Conservation (phyloP, 2,329 filamentous ascomycete species). For the Colletotrichum gloeosporioides region DNA sequence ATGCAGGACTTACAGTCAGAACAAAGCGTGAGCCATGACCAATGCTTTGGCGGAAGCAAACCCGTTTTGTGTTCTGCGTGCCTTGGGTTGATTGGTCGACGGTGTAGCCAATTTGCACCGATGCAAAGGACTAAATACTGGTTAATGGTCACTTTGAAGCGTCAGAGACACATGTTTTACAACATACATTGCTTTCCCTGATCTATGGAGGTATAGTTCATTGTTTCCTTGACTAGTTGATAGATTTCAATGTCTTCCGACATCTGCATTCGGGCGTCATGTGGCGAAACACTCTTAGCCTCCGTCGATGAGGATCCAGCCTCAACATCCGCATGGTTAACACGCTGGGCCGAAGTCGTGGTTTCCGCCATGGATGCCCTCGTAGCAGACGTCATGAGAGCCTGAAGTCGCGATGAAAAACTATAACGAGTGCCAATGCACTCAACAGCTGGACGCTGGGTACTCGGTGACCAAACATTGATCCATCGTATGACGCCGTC, state of each 20-base stretch:
- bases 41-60: slow-evolving; percentile 51
- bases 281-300: slow-evolving; percentile 3
- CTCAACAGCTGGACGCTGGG: slow-evolving; percentile 60
- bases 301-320: neutral
- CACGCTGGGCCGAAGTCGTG: neutral
- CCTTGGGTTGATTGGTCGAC: slow-evolving; percentile 33
- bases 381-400: slow-evolving; percentile 61
- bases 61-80: slow-evolving; percentile 25
- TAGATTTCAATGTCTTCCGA: slow-evolving; percentile 39
- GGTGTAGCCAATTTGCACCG: slow-evolving; percentile 71
- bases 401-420: slow-evolving; percentile 70
- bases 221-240: slow-evolving; percentile 70
- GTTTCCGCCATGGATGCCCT: neutral
- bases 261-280: slow-evolving; percentile 6
- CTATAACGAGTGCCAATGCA: slow-evolving; percentile 66
- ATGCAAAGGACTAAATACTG: slow-evolving; percentile 65
- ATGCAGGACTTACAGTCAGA: slow-evolving; percentile 57
- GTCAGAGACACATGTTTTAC: too few species aligned
- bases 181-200: slow-evolving; percentile 66
- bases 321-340: neutral
- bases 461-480: slow-evolving; percentile 73
- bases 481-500: slow-evolving; percentile 67
- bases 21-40: slow-evolving; percentile 76
- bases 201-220: slow-evolving; percentile 78
- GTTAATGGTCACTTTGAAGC: neutral